Percentiles rank a stretch among this genome's conserved stretches.
Conservation (phyloP, 352 stramenopile genomes). For the Pythium apleroticum region DNA sequence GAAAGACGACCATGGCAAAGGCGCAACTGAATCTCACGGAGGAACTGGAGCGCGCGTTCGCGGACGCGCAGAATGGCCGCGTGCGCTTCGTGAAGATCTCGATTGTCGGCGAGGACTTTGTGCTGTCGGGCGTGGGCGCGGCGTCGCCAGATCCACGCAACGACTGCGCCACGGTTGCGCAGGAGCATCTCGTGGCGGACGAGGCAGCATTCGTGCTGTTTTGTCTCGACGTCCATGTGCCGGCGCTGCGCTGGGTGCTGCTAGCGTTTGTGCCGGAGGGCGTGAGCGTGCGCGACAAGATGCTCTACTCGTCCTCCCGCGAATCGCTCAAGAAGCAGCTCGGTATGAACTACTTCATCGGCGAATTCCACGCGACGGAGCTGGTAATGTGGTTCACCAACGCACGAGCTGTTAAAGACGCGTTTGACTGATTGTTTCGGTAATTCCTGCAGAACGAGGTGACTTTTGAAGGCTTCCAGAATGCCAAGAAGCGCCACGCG, state of each 20-base stretch:
- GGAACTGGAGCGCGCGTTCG: constrained; percentile 71
- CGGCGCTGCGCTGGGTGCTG: constrained; percentile 75
- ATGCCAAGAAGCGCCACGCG: constrained; percentile 65
- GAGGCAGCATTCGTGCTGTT: constrained; percentile 75
- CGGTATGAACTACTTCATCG: constrained; percentile 89
- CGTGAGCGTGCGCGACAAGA: constrained; percentile 85
- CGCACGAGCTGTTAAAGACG: not conserved
- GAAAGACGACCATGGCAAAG: constrained; percentile 45
- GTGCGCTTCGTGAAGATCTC: constrained; percentile 69
- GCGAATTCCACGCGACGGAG: constrained; percentile 88
- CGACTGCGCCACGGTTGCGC: constrained; percentile 37
- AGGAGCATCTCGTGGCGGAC: constrained; percentile 29
- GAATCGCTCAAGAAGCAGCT: constrained; percentile 91
- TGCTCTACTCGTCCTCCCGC: constrained; percentile 91
- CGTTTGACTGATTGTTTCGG: not conserved
- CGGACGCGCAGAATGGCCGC: constrained; percentile 64
- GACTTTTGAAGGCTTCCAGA: constrained; percentile 72
- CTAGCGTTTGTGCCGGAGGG: constrained; percentile 77
- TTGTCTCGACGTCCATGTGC: constrained; percentile 70
- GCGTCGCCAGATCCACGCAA: constrained; percentile 42
- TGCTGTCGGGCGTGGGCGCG: constrained; percentile 38
- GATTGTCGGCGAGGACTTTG: constrained; percentile 67
- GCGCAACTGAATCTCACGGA: constrained; percentile 57
- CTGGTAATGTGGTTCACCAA: constrained; percentile 34
- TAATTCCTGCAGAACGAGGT: constrained; percentile 53